A percentile compares a stretch with the other conserved stretches of the same genome.
phyloP scores from a whole-genome alignment of 2,329 filamentous ascomycete genomes.

The Polytolypa hystricis region DNA sequence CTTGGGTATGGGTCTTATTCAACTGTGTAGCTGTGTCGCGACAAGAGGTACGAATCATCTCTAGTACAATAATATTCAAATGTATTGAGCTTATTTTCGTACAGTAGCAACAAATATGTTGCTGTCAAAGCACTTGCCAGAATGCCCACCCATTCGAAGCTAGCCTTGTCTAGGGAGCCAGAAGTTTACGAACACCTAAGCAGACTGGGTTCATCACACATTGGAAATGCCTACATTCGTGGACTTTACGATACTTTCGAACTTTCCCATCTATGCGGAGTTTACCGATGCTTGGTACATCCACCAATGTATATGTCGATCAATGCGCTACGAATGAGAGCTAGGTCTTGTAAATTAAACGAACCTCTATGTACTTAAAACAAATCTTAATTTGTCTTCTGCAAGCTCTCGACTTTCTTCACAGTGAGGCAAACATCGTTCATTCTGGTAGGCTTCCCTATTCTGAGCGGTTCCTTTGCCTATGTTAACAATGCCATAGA shows the following conservation, averaged over 20 bases:
- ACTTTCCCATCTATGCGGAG: slow-evolving; percentile 1
- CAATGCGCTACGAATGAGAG: slow-evolving; percentile 3
- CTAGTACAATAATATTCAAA: slow-evolving; percentile 1
- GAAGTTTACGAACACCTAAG: slow-evolving; percentile 1
- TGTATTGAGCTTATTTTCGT: not conserved
- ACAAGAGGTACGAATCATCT: slow-evolving; percentile 1
- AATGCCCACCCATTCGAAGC: not conserved
- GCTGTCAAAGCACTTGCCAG: slow-evolving; percentile 2
- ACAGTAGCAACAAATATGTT: slow-evolving; percentile 3
- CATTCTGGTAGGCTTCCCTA: slow-evolving; percentile 5
- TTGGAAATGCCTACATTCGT: slow-evolving; percentile 1
- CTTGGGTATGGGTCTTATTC: slow-evolving; percentile 9
- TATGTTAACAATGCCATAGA: slow-evolving; percentile 3
- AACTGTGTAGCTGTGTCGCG: slow-evolving; percentile 5
- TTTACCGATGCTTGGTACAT: slow-evolving; percentile 4
- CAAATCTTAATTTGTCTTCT: slow-evolving; percentile 5
- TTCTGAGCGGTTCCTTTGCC: not conserved
- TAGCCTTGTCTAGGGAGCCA: not conserved
- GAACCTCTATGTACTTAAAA: slow-evolving; percentile 5
- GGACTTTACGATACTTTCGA: slow-evolving; percentile 4
- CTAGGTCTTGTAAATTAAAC: slow-evolving; percentile 4
- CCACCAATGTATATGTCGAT: slow-evolving; percentile 6
- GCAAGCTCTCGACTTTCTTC: slow-evolving; percentile 6
- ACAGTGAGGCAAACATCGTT: slow-evolving; percentile 6
- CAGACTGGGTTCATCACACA: not conserved